Percentiles rank a stretch among this genome's conserved stretches.
Conservation (phyloP, 768 basidiomycete species). For the Naganishia friedmannii region DNA sequence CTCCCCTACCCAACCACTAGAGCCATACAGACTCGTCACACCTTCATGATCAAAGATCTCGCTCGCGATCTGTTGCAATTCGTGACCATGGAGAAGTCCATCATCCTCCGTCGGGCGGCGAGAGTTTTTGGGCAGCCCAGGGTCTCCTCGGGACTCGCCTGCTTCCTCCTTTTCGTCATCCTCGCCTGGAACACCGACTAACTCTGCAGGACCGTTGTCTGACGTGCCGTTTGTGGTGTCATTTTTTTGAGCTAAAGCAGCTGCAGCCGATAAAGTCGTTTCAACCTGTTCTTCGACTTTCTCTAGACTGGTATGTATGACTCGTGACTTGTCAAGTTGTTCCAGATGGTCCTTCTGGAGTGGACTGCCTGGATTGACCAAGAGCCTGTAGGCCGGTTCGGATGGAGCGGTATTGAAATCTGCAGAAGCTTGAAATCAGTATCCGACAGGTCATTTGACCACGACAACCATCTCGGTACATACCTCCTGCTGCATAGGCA, state of each 20-base stretch:
- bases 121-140: constrained; percentile 67
- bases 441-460: not conserved
- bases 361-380: constrained; percentile 59
- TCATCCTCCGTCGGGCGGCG: constrained; percentile 62
- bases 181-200: constrained; percentile 5
- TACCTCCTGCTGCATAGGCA: constrained; percentile 67
- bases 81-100: constrained; percentile 64
- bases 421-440: not conserved
- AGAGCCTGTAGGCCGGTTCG: constrained; percentile 76
- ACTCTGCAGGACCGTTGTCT: not conserved
- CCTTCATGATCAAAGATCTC: constrained; percentile 36
- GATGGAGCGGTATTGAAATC: constrained; percentile 88
- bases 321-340: constrained; percentile 62
- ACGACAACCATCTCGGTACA: not conserved
- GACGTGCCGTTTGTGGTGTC: not conserved
- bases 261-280: not conserved
- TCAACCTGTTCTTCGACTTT: constrained; percentile 34
- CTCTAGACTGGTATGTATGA: constrained; percentile 48
- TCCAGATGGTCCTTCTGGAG: constrained; percentile 61
- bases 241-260: not conserved
- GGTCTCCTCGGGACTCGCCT: constrained; percentile 52
- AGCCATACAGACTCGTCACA: constrained; percentile 69
- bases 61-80: constrained; percentile 60
- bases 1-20: constrained; percentile 33
- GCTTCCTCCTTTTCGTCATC: constrained; percentile 54